A percentile compares a stretch with the other conserved stretches of the same genome.
These are phyloP conservation scores for Gracilaria caudata DNA, from an alignment of 23 red algal genomes.

Conservation along the genomic window DNA sequence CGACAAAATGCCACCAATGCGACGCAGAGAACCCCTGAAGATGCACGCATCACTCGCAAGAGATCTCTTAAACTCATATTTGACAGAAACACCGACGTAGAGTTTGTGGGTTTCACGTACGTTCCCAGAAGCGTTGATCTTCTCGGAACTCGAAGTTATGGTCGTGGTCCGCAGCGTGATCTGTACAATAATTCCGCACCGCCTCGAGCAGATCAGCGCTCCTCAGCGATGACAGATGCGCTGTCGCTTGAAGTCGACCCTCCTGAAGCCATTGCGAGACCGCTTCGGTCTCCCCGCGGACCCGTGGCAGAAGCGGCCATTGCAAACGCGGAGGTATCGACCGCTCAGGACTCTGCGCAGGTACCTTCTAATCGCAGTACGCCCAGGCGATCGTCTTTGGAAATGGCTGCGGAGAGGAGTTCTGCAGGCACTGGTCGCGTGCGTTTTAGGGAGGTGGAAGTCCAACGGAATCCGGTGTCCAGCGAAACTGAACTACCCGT, in stretches of 20 bases:
- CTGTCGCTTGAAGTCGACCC: conserved; percentile 55
- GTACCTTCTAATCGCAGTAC: conserved; percentile 7
- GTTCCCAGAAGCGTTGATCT: conserved; percentile 42
- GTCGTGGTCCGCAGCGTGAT: conserved; percentile 22
- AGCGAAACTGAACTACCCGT: conserved; percentile 9
- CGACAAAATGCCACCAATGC: not conserved
- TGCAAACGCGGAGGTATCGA: conserved; percentile 45
- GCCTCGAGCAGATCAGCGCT: conserved; percentile 17
- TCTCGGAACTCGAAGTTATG: conserved; percentile 5
- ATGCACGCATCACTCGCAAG: not conserved
- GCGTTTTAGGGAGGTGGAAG: conserved; percentile 25
- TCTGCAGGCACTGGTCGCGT: not conserved
- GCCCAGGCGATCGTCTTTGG: conserved; percentile 3
- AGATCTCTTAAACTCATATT: conserved; percentile 26
- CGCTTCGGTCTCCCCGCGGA: conserved; percentile 63
- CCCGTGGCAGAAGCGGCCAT: conserved; percentile 48
- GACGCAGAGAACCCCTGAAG: not conserved
- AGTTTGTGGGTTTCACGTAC: conserved; percentile 71
- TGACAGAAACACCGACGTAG: conserved; percentile 61
- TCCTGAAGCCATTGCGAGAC: not conserved
- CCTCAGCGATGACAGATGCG: conserved; percentile 49
- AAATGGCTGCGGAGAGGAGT: not conserved
- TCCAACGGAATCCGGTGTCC: not conserved
- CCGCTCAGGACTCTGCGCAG: not conserved
- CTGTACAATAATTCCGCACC: conserved; percentile 49